Base-by-base conservation (phyloP, 2,329 filamentous ascomycete genomes). In the Colletotrichum higginsianum region DNA sequence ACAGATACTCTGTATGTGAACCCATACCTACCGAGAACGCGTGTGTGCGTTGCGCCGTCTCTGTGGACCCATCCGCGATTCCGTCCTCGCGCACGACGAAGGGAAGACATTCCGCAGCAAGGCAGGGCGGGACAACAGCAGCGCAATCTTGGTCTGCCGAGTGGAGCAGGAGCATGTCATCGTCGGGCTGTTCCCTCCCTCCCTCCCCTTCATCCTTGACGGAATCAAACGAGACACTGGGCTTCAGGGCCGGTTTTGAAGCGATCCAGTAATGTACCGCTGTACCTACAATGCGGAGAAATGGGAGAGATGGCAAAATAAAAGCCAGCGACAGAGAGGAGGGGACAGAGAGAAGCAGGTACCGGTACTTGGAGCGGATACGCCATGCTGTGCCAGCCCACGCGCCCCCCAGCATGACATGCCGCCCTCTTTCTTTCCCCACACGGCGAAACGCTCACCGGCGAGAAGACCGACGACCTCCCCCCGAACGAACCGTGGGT, bases 91-190 rank as follows among this genome's bases (percentile, higher is more conserved):
- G 18, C 44, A 55, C 44, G n/a, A 21, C 35, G 13, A 38, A 49
- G 58, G n/a, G 49, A 26, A 61, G 44, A 38, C 58, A 50, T 61
- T 50, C 58, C 58, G 61, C 47, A 53, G 42, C 47, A 30, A 40
- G 61, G 61, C 61, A 63, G 47, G 49, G 8, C 44, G n/a, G 23
- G 13, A 61, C 15, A 16, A 21, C n/a, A n/a, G 15, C 47, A 35
- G 58, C 42, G 50, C 42, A 58, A 47, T 40, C 42, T 42, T 50
- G 40, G 23, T 49, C 44, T 35, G 30, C 50, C 4, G 15, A 35
- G 64, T 71, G 68, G 68, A 57, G 57, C 64, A 67, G 26, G 50
- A 68, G 64, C 68, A 68, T 71, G 68, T 67, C 68, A 71, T 67
- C 68, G 68, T 49, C n/a, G 40, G 61, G 38, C 61, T 58, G 66